Evolutionary conservation across 257 asterid genomes (phyloP), one percentile per base, ranked within the genome.

Genomic region (Penstemon newberryi): DNA sequence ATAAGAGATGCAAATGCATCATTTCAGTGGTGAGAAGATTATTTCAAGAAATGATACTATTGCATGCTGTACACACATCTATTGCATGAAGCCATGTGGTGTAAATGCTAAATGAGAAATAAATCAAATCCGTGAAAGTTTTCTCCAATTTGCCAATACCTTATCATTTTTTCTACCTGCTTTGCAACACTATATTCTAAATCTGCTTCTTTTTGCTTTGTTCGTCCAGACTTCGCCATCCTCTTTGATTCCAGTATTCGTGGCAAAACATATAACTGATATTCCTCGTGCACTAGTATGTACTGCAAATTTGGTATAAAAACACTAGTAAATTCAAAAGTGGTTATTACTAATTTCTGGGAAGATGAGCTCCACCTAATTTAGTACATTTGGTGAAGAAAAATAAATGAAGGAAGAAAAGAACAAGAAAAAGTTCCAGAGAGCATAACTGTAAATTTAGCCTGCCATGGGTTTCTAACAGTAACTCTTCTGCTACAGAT

Each of bases 81-180:
- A 50, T 54, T 57, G 58, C 18, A 50, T 62, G 12, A 66, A 25
- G 64, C 42, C 37, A 39, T 58, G 37, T 5, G 40, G 11, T 13
- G 57, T 57, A 13, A 19, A 37, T 6, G 43, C 43, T 40, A 67
- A 15, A 60, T 57, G 75, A n/a, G 50, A 56, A 49, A 49, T 42
- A 8, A 67, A 64, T 51, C 37, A 49, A 62, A 77, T 15, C 13
- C 41, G n/a, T 19, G 57, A 60, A 72, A 54, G 40, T 54, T 49
- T 15, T 49, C 64, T 56, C 65, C 70, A 51, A 69, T 55, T 54
- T 66, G 66, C 55, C 75, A 75, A 63, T 94, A 94, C 99, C 97
- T 94, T 82, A 94, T 84, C 99, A 94, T 94, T 89, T 88, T 91
- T 89, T 94, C 99, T 67, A 94, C 99, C 92, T 94, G 99, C 95